Evolutionary conservation across 139 green algal species (phyloP).

Genomic region (Volvox reticuliferus): DNA sequence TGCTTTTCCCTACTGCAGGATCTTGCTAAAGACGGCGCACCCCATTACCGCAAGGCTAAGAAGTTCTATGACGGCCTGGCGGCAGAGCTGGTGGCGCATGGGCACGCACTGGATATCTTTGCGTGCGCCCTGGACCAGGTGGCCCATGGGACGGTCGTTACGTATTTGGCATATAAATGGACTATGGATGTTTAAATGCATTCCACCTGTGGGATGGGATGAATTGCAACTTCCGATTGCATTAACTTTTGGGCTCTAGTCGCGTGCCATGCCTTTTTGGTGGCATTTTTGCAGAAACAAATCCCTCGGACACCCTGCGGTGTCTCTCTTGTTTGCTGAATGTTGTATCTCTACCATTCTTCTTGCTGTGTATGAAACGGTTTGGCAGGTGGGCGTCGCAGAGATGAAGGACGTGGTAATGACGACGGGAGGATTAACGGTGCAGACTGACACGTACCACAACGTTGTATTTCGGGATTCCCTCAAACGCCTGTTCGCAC

Average conservation of each 20-base stretch:
- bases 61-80: slow-evolving; percentile 94
- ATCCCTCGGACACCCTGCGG: too few relatives aligned
- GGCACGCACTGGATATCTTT: slow-evolving; percentile 96
- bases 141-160: too few relatives aligned
- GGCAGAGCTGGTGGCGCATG: slow-evolving; percentile 84
- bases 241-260: too few relatives aligned
- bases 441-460: slow-evolving; percentile 92
- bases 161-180: too few relatives aligned
- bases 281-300: too few relatives aligned
- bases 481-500: slow-evolving; percentile 82
- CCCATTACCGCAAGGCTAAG: slow-evolving; percentile 89
- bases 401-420: slow-evolving; percentile 96
- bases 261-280: too few relatives aligned
- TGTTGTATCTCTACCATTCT: too few relatives aligned
- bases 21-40: slow-evolving; percentile 91
- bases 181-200: too few relatives aligned
- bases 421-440: slow-evolving; percentile 88
- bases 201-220: too few relatives aligned
- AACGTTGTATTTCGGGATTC: slow-evolving; percentile 92
- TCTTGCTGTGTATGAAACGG: too few relatives aligned
- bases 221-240: too few relatives aligned
- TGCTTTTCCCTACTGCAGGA: slow-evolving; percentile 71
- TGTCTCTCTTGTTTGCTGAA: too few relatives aligned
- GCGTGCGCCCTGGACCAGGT: slow-evolving; percentile 96
- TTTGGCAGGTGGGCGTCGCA: slow-evolving; percentile 87